phyloP scores from a whole-genome alignment of 2,329 filamentous ascomycete species.

The Phoma sp. region DNA sequence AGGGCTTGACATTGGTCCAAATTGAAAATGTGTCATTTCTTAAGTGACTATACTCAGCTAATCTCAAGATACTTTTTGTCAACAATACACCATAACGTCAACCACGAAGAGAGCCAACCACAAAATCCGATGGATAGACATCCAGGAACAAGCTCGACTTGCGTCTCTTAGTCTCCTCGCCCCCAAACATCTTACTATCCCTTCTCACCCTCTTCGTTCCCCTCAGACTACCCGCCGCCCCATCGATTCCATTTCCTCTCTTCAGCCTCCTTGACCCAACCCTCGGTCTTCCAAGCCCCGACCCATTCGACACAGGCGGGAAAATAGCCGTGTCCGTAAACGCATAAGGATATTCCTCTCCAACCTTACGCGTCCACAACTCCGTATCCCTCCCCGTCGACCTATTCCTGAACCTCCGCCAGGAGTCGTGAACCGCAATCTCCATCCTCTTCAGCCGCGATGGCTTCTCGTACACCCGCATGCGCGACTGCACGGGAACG shows the following conservation, averaged over 20 bases:
- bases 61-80: background rate
- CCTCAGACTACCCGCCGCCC: background rate
- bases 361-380: background rate
- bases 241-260: background rate
- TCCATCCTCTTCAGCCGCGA: background rate
- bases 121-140: background rate
- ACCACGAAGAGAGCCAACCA: background rate
- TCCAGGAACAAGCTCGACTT: slow-evolving; percentile 11
- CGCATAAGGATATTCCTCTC: background rate
- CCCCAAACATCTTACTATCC: slow-evolving; percentile 1
- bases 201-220: background rate
- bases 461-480: slow-evolving; percentile 10
- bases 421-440: slow-evolving; percentile 1
- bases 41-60: background rate
- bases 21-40: too few species aligned
- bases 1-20: too few species aligned
- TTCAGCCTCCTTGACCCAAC: background rate
- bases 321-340: background rate
- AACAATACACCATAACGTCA: background rate
- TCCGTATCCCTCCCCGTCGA: slow-evolving; percentile 5
- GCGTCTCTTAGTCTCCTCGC: background rate
- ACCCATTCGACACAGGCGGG: background rate
- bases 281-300: background rate
- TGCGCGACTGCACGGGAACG: background rate
- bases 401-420: slow-evolving; percentile 8